Conservation (phyloP, 371 early-diverging fungal genomes). For the Rozella allomycis region DNA sequence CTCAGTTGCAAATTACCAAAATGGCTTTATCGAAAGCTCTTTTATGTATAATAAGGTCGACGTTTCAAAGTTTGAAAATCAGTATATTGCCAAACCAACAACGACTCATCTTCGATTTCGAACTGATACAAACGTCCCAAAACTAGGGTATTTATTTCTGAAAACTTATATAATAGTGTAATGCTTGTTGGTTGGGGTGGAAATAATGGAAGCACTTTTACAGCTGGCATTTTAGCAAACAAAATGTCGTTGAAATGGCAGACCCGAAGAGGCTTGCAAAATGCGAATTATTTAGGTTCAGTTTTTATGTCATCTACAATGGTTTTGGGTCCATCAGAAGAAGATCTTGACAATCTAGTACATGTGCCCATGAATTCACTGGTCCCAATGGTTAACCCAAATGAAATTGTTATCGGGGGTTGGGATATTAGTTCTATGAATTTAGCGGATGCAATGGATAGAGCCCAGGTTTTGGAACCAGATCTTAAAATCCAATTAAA, state of each 20-base stretch:
- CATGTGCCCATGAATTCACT: constrained; percentile 69
- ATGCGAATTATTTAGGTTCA: constrained; percentile 87
- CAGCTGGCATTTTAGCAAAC: constrained; percentile 85
- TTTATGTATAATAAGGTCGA: no score
- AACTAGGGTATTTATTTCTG: no score
- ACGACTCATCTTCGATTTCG: no score
- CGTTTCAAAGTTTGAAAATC: no score
- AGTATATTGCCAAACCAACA: no score
- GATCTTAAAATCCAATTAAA: constrained; percentile 84
- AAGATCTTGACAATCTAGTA: constrained; percentile 54
- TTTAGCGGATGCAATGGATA: constrained; percentile 72
- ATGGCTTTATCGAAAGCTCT: no score
- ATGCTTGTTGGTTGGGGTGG: constrained; percentile 98
- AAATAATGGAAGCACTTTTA: constrained; percentile 91
- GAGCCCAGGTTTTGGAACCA: constrained; percentile 77
- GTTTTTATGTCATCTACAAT: constrained; percentile 83
- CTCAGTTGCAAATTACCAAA: no score
- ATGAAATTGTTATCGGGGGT: constrained; percentile 82
- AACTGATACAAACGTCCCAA: no score
- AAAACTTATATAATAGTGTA: constrained; percentile 44
- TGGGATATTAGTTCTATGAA: constrained; percentile 81
- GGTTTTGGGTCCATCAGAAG: constrained; percentile 52
- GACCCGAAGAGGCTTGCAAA: constrained; percentile 71
- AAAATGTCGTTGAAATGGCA: constrained; percentile 59
- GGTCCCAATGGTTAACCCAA: constrained; percentile 85